Evolutionary conservation across 2,329 filamentous ascomycete genomes (phyloP).

Genomic region (Parafenestella ontariensis): DNA sequence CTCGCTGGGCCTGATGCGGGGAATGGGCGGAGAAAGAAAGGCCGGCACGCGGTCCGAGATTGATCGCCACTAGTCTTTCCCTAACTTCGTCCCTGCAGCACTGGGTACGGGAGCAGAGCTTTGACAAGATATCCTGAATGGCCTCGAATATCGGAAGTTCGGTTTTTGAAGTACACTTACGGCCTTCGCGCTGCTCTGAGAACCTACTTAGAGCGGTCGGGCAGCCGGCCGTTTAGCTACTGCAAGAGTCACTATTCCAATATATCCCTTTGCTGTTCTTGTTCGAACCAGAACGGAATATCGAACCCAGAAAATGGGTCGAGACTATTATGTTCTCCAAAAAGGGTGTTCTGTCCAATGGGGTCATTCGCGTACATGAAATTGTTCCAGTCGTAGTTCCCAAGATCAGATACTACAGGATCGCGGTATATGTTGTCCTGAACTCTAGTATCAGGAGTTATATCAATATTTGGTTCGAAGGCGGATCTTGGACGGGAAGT

Average conservation of each 20-base stretch:
- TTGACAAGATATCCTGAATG: not conserved
- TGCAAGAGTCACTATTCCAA: conserved; percentile 12
- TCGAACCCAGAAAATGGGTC: conserved; percentile 46
- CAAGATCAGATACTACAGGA: conserved; percentile 5
- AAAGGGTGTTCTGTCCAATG: not conserved
- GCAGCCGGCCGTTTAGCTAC: not conserved
- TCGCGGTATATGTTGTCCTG: not conserved
- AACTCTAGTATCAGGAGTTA: not conserved
- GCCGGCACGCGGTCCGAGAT: not conserved
- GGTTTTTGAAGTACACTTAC: not conserved
- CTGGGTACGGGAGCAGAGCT: not conserved
- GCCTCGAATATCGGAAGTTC: not conserved
- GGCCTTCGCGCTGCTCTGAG: not conserved
- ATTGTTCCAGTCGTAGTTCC: conserved; percentile 14
- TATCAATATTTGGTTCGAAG: not conserved
- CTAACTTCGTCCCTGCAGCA: not conserved
- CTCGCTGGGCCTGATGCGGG: conserved; percentile 17
- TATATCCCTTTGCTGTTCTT: conserved; percentile 41
- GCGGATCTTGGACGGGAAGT: not conserved
- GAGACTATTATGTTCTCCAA: conserved; percentile 12
- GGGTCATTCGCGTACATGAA: conserved; percentile 8
- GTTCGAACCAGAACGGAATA: conserved; percentile 47
- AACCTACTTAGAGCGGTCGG: not conserved
- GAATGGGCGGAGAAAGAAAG: conserved; percentile 21
- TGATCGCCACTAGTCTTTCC: not conserved